phyloP scores from a whole-genome alignment of 306 rosid genomes.

The Ormosia semicastrata region DNA sequence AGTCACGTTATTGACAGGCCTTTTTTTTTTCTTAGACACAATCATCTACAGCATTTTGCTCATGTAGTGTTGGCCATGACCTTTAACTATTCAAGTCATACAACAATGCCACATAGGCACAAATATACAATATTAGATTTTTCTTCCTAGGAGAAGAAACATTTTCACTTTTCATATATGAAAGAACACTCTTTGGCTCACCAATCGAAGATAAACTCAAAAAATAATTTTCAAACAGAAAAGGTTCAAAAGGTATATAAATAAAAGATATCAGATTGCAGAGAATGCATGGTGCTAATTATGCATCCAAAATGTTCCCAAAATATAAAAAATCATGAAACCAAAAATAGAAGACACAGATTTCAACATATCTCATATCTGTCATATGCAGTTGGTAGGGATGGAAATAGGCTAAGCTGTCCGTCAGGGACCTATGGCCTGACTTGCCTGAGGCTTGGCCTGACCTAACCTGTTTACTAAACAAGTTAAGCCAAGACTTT shows the following conservation, averaged over 20 bases:
- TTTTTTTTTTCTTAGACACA: too few relatives aligned
- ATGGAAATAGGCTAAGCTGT: too few relatives aligned
- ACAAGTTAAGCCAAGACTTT: too few relatives aligned
- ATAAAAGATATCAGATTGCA: not conserved
- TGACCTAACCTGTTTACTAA: too few relatives aligned
- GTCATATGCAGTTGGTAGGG: too few relatives aligned
- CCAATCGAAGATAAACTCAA: not conserved
- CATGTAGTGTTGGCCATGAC: not conserved
- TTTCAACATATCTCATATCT: not conserved
- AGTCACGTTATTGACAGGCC: too few relatives aligned
- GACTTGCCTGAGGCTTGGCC: too few relatives aligned
- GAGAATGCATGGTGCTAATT: not conserved
- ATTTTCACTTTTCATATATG: not conserved
- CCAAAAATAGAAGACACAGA: not conserved
- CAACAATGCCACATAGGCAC: not conserved
- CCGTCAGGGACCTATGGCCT: too few relatives aligned
- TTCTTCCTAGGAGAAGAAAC: not conserved
- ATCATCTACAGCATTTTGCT: too few relatives aligned
- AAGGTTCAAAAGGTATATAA: too few relatives aligned
- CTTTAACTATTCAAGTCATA: not conserved
- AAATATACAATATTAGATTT: not conserved
- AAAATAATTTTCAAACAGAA: too few relatives aligned
- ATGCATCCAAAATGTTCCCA: not conserved
- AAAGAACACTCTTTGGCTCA: not conserved
- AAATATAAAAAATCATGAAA: not conserved